Evolutionary conservation across 495 filamentous ascomycete genomes (phyloP).

Genomic region (Aspergillus kassunensis): DNA sequence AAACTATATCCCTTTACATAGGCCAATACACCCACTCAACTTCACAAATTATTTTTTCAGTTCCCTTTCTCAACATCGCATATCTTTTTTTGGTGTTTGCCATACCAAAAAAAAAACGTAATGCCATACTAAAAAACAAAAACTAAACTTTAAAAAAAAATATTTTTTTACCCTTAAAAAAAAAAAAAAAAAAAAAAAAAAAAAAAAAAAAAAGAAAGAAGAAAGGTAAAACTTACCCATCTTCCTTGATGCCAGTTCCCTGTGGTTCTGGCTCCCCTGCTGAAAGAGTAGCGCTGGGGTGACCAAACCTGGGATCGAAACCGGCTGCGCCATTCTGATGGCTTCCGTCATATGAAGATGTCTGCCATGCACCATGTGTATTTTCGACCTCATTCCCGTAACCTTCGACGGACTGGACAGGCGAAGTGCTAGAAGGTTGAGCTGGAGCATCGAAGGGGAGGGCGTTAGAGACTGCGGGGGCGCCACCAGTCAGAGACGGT

Average conservation of each 20-base stretch:
- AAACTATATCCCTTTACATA: no score
- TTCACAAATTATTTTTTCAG: no score
- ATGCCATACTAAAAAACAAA: no score
- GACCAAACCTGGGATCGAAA: constrained; percentile 48
- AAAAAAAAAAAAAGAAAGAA: background rate
- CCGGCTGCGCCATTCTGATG: constrained; percentile 64
- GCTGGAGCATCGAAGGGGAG: constrained; percentile 18
- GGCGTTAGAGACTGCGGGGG: constrained; percentile 27
- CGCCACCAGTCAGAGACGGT: constrained; percentile 31
- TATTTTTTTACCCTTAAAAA: no score
- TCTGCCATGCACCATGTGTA: constrained; percentile 28
- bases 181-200: no score
- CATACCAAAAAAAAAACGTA: no score
- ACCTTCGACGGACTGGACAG: constrained; percentile 26
- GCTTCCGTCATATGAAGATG: constrained; percentile 46
- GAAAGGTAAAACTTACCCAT: constrained; percentile 77
- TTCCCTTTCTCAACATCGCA: no score
- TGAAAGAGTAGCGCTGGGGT: constrained; percentile 26
- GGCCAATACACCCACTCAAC: no score
- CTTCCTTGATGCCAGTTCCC: constrained; percentile 85
- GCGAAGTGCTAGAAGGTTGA: constrained; percentile 23
- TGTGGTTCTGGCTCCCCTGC: constrained; percentile 32
- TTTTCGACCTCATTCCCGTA: constrained; percentile 41
- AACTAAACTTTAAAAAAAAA: no score
- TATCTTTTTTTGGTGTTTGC: no score